Conservation (phyloP, 2,329 filamentous ascomycete genomes). For the Hypomyces perniciosus region DNA sequence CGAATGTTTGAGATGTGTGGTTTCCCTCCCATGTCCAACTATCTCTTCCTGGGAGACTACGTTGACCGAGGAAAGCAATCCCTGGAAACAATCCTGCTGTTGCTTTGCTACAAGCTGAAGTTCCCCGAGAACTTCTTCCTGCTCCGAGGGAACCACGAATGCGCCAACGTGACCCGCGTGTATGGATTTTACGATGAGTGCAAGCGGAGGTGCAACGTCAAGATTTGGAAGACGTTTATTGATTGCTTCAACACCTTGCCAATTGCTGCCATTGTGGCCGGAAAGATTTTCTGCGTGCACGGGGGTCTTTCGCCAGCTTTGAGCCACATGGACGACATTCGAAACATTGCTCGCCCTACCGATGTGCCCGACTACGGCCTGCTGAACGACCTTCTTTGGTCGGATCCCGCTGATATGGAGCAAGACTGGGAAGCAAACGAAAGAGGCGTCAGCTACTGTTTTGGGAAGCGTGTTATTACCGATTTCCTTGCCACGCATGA, state of each 20-base stretch:
- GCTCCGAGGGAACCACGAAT: constrained; percentile 91
- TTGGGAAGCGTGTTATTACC: constrained; percentile 96
- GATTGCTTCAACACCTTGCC: constrained; percentile 95
- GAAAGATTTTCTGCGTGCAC: constrained; percentile 97
- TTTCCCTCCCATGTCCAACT: constrained; percentile 87
- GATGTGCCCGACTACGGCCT: constrained; percentile 96
- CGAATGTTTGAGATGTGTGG: constrained; percentile 99
- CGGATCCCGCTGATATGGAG: constrained; percentile 96
- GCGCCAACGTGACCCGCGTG: constrained; percentile 89
- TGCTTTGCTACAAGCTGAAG: constrained; percentile 95
- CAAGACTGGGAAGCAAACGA: constrained; percentile 98
- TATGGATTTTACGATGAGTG: constrained; percentile 99
- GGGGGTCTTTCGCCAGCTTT: constrained; percentile 88
- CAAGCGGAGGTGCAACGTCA: constrained; percentile 92
- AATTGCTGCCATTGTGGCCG: constrained; percentile 92
- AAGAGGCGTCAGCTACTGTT: constrained; percentile 94
- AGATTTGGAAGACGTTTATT: constrained; percentile 96
- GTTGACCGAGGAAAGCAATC: constrained; percentile 96
- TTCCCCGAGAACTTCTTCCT: constrained; percentile 98
- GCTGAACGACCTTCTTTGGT: constrained; percentile 93
- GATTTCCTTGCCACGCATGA: constrained; percentile 93
- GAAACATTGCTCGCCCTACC: constrained; percentile 89
- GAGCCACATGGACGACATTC: constrained; percentile 96
- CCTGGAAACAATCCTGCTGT: constrained; percentile 84
- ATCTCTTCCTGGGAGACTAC: constrained; percentile 91